Evolutionary conservation across 2,329 filamentous ascomycete genomes (phyloP).

Genomic region (Ilyonectria destructans): DNA sequence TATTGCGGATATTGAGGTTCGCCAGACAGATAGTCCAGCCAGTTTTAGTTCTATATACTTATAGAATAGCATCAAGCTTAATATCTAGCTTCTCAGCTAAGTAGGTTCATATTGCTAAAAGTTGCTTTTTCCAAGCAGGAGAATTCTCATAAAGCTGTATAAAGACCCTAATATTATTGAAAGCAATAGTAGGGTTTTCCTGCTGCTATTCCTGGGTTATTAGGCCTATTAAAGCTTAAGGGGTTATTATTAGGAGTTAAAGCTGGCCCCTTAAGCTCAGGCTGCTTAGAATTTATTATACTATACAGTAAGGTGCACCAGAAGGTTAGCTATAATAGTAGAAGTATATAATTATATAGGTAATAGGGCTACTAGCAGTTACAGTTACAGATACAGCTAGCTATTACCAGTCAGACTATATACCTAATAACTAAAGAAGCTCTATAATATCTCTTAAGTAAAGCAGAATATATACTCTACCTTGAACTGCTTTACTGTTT

Average conservation of each 20-base stretch:
- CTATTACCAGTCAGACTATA: background rate
- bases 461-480: background rate
- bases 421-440: background rate
- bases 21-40: background rate
- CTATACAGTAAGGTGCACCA: too few species aligned
- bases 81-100: background rate
- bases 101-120: too few species aligned
- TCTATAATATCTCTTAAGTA: background rate
- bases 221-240: too few species aligned
- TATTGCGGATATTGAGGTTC: background rate
- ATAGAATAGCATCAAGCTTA: background rate
- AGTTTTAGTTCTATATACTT: background rate
- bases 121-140: too few species aligned
- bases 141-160: too few species aligned
- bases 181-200: background rate
- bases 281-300: background rate
- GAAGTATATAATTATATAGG: background rate
- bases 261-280: too few species aligned
- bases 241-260: background rate
- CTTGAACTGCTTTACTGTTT: background rate
- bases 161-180: too few species aligned
- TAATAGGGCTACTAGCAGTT: background rate
- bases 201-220: background rate
- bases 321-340: background rate
- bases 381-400: background rate